Conservation (phyloP, 768 basidiomycete species). For the Tulasnella sp. region DNA sequence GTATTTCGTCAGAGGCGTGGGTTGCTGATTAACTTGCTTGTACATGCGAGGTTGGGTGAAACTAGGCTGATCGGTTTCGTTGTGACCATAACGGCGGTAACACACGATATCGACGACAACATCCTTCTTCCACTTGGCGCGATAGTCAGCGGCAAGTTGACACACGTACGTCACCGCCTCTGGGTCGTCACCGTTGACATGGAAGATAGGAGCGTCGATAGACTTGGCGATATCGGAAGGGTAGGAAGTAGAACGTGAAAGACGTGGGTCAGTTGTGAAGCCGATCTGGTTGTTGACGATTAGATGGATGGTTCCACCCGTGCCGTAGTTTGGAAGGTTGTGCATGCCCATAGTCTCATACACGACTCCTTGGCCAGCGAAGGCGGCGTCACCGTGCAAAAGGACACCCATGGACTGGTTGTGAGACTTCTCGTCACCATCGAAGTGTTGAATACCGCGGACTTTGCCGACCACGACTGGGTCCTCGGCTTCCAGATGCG, state of each 20-base stretch:
- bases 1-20: slow-evolving; percentile 84
- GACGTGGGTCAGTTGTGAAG: slow-evolving; percentile 97
- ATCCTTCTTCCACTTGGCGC: slow-evolving; percentile 97
- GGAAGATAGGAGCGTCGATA: slow-evolving; percentile 97
- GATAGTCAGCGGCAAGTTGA: slow-evolving; percentile 95
- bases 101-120: slow-evolving; percentile 98
- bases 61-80: slow-evolving; percentile 96
- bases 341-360: slow-evolving; percentile 99
- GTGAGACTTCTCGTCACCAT: slow-evolving; percentile 70
- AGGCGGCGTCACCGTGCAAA: slow-evolving; percentile 96
- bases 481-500: slow-evolving; percentile 94
- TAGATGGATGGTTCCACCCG: slow-evolving; percentile 94
- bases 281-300: slow-evolving; percentile 99
- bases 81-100: slow-evolving; percentile 98
- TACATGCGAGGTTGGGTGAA: slow-evolving; percentile 99
- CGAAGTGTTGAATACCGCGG: slow-evolving; percentile 91
- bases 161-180: slow-evolving; percentile 98
- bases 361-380: slow-evolving; percentile 95
- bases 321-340: slow-evolving; percentile 89
- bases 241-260: slow-evolving; percentile 95
- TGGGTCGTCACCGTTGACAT: slow-evolving; percentile 97
- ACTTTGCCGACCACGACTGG: slow-evolving; percentile 99
- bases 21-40: slow-evolving; percentile 88
- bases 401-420: slow-evolving; percentile 88
- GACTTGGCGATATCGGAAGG: slow-evolving; percentile 97